These are phyloP conservation scores for Russula earlei DNA, from an alignment of 768 basidiomycete genomes.

Conservation along the genomic window DNA sequence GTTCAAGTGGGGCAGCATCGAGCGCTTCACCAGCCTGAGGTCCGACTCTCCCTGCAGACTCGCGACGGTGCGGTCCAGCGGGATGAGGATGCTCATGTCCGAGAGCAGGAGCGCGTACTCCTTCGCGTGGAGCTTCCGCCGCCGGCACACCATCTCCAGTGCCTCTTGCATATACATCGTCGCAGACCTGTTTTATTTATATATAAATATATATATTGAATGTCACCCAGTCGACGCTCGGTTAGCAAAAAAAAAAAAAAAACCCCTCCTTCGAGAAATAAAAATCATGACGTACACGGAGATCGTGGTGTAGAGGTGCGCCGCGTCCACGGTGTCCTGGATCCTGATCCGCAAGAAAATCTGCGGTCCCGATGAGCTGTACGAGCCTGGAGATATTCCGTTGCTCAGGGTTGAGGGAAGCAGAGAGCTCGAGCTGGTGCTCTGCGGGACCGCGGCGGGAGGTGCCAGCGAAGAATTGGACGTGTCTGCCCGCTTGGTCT, in stretches of 20 bases:
- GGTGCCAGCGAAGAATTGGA: constrained; percentile 25
- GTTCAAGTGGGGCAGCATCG: constrained; percentile 63
- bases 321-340: constrained; percentile 70
- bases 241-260: not conserved
- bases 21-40: constrained; percentile 69
- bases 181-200: constrained; percentile 43
- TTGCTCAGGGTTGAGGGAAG: constrained; percentile 27
- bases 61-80: constrained; percentile 93
- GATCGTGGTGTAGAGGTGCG: constrained; percentile 84
- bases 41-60: constrained; percentile 84
- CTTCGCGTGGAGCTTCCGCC: constrained; percentile 59
- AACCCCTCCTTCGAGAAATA: too few species aligned
- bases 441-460: constrained; percentile 16
- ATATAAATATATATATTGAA: not conserved
- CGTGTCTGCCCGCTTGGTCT: constrained; percentile 49
- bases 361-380: constrained; percentile 70
- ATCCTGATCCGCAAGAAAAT: constrained; percentile 78
- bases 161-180: constrained; percentile 98
- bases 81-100: constrained; percentile 67
- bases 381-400: constrained; percentile 44
- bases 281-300: constrained; percentile 58
- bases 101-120: constrained; percentile 73
- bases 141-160: constrained; percentile 71
- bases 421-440: constrained; percentile 22
- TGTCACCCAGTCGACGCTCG: not conserved